These are phyloP conservation scores for Ceratocystis harringtonii DNA, from an alignment of 2,329 filamentous ascomycete genomes.

Conservation along the genomic window DNA sequence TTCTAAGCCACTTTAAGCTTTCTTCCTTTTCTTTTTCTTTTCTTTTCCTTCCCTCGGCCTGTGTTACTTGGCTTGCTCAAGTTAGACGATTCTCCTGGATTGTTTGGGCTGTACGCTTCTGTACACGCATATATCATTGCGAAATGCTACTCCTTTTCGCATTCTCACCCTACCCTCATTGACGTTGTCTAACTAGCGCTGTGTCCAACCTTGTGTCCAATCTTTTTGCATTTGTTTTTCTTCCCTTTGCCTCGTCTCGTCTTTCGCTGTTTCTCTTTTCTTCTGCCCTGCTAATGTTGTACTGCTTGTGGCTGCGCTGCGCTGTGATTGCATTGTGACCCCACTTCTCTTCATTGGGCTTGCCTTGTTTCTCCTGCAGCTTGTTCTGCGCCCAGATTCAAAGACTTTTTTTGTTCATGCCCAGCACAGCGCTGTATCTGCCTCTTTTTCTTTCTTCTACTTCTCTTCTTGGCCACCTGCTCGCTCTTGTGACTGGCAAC, in stretches of 20 bases:
- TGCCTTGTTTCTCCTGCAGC: background rate
- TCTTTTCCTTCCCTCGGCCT: background rate
- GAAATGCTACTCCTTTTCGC: no score
- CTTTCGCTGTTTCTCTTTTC: no score
- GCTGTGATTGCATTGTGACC: constrained; percentile 1
- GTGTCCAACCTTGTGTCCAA: no score
- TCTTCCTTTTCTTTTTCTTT: background rate
- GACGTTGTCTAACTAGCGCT: no score
- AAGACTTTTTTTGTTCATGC: background rate
- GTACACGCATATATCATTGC: no score
- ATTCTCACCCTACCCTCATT: no score
- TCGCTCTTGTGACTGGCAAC: background rate
- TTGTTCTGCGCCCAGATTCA: background rate
- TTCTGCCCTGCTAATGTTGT: background rate
- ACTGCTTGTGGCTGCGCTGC: background rate
- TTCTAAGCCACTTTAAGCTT: background rate
- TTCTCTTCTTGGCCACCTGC: background rate
- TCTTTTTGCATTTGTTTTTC: background rate
- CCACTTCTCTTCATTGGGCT: background rate
- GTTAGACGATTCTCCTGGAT: no score
- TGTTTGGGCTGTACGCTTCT: no score
- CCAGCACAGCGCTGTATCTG: background rate
- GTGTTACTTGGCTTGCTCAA: background rate
- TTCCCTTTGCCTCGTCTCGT: background rate
- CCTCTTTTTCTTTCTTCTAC: background rate